Conservation (phyloP, 2,329 filamentous ascomycete species). For the Pseudopyricularia javanii region DNA sequence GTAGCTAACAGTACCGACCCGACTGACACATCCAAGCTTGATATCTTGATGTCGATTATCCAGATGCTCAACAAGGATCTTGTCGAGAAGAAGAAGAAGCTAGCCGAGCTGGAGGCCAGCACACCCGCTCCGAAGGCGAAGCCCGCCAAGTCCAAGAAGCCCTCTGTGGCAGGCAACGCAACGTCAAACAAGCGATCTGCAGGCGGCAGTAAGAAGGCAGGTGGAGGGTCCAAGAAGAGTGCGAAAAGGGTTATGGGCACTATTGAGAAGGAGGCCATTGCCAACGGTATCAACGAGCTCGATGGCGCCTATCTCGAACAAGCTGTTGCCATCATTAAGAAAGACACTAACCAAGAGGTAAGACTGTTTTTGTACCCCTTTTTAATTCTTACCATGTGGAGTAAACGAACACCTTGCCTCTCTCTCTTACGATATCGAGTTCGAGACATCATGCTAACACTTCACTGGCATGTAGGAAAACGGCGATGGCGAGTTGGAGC, state of each 20-base stretch:
- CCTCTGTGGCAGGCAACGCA: slow-evolving; percentile 7
- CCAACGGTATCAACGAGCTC: slow-evolving; percentile 70
- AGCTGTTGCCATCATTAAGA: slow-evolving; percentile 82
- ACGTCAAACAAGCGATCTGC: slow-evolving; percentile 20
- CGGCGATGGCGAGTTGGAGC: slow-evolving; percentile 44
- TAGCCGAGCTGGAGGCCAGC: slow-evolving; percentile 37
- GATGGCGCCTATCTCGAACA: slow-evolving; percentile 65
- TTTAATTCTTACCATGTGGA: neutral
- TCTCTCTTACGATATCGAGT: no score
- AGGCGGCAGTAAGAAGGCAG: slow-evolving; percentile 26
- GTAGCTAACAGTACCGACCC: slow-evolving; percentile 19
- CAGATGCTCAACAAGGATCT: slow-evolving; percentile 59
- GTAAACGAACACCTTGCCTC: no score
- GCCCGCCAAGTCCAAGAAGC: slow-evolving; percentile 41
- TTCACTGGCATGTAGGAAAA: slow-evolving; percentile 30
- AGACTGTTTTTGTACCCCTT: slow-evolving; percentile 25
- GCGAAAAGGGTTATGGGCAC: slow-evolving; percentile 53
- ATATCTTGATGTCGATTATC: slow-evolving; percentile 49
- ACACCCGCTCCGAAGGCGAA: slow-evolving; percentile 46
- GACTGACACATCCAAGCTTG: slow-evolving; percentile 38
- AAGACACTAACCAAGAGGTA: slow-evolving; percentile 66
- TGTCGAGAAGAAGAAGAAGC: slow-evolving; percentile 56
- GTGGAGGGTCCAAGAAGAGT: slow-evolving; percentile 29
- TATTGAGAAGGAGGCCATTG: slow-evolving; percentile 84
- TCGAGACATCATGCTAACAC: no score